Evolutionary conservation across 306 rosid species (phyloP), one percentile per base, ranked within the genome.

Genomic region (Cucurbita argyrosperma): DNA sequence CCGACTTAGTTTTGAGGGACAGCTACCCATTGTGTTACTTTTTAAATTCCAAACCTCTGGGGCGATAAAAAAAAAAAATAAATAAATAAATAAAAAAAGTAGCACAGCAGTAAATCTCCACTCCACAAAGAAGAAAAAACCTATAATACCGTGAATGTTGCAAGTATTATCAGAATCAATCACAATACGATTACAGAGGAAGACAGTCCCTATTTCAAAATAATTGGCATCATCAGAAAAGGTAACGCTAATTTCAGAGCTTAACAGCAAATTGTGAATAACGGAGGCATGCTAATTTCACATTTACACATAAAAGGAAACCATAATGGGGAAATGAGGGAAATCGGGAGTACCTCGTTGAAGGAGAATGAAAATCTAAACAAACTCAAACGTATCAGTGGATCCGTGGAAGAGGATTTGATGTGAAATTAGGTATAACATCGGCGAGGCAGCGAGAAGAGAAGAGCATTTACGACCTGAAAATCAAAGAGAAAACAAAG

Each of bases 11-110:
- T 64, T 93, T 11, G 96, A 89, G 78, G 82, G 83, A 67, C 98
- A 90, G 12, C 84, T 79, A 35, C 98, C 98, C 96, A 93, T 89
- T 74, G 51, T 66, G 43, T 52, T 62, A 4, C 77, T 14, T 61
- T 74, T 81, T 39, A 50, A 78, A 58, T 53, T 76, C 82, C 67
- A 83, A 15, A 38, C 80, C 87, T 14, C 46, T 21, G 35, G 35
- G 35, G 35, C 4, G 35, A 30, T 30, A 30, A 30, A 2, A 30
- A 30, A 30, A 26, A 26, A 26, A 26, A 26, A 26, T n/a, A n/a
- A n/a, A n/a, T n/a, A n/a, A n/a, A n/a, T n/a, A n/a, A n/a, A n/a
- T n/a, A 26, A 30, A 30, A 30, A 30, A 4, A 30, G 35, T 30
- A 30, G 35, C 35, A 30, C 35, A 30, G 35, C 35, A 30, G 4